phyloP scores from a whole-genome alignment of 306 rosid species.

The Inga oerstediana region DNA sequence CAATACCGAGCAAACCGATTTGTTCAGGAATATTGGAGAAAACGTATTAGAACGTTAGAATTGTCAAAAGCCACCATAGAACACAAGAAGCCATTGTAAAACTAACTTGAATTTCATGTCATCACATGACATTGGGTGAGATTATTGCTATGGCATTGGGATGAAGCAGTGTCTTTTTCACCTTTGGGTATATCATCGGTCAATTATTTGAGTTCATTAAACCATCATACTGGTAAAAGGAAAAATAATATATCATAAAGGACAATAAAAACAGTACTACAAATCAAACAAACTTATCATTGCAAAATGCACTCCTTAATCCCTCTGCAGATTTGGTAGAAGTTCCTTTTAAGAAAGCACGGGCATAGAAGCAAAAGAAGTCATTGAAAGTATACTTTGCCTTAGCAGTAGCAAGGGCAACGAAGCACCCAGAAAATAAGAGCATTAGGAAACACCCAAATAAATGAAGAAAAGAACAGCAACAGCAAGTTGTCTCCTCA shows the following conservation, averaged over 20 bases:
- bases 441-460: neutral
- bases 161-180: neutral
- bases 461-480: neutral
- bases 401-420: neutral
- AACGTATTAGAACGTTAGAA: neutral
- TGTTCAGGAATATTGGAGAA: neutral
- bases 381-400: neutral
- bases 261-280: neutral
- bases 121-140: neutral
- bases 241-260: neutral
- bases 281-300: neutral
- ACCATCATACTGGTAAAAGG: neutral
- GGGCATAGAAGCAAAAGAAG: neutral
- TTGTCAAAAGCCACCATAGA: neutral
- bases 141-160: neutral
- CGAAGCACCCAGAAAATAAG: neutral
- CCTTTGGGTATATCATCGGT: constrained; percentile 12
- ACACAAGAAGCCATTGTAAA: constrained; percentile 14
- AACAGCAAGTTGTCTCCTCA: neutral
- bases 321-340: neutral
- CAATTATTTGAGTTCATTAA: neutral
- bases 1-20: constrained; percentile 19
- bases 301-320: neutral
- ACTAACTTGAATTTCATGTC: constrained; percentile 17
- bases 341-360: neutral